A percentile compares a stretch with the other conserved stretches of the same genome.
Conservation (phyloP, 73 alveolate genomes). For the Symbiodinium natans region DNA sequence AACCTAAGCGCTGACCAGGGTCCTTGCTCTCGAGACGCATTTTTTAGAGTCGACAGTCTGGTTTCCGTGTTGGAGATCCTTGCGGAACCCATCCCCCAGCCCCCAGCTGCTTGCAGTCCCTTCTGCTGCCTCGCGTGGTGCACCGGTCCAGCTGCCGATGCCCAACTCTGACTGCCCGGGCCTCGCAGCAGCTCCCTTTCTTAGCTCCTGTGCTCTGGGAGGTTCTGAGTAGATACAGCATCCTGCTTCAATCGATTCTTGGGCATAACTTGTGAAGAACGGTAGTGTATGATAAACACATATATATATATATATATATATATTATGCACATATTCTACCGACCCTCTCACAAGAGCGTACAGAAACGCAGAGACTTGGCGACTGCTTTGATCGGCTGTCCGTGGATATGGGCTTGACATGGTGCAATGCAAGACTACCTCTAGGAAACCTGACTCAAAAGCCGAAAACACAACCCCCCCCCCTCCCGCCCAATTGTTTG, state of each 20-base stretch:
- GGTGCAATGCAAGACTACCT: too few relatives aligned
- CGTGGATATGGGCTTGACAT: too few relatives aligned
- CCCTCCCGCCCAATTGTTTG: too few relatives aligned
- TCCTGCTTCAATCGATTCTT: background rate
- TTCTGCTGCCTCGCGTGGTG: background rate
- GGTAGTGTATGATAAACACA: background rate
- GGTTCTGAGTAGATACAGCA: background rate
- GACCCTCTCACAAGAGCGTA: too few relatives aligned
- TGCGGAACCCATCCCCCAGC: background rate
- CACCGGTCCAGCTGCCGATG: constrained; percentile 12
- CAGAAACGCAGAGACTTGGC: too few relatives aligned
- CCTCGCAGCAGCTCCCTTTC: background rate
- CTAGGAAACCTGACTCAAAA: too few relatives aligned
- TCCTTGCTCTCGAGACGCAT: too few relatives aligned
- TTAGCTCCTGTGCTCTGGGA: background rate
- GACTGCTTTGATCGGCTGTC: too few relatives aligned
- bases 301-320: background rate
- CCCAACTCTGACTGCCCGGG: background rate
- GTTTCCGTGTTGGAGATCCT: background rate
- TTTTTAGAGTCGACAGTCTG: too few relatives aligned
- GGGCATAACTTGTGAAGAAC: background rate
- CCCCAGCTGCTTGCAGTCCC: too few relatives aligned
- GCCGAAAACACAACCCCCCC: too few relatives aligned
- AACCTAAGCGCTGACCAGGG: too few relatives aligned
- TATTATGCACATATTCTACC: background rate